Evolutionary conservation across 805 yeast species (phyloP), one percentile per base, ranked within the genome.

Genomic region (Peterozyma xylosa): DNA sequence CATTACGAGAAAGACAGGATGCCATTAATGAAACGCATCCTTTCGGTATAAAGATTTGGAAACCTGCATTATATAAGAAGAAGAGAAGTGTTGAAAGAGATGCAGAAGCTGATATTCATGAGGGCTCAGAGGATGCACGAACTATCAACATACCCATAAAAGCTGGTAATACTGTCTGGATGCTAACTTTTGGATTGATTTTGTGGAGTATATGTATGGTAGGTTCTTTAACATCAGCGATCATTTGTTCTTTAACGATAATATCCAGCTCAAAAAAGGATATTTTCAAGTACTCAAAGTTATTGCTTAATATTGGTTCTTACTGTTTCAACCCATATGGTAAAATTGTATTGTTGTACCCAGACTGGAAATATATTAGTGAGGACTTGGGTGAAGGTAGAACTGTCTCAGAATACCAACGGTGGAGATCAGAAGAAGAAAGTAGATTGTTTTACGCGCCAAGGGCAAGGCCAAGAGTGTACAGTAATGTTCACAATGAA

Each of bases 11-110:
- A 53, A 80, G 97, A 51, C 99, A 93, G 62, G 90, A 86, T 53
- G 99, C 99, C 13, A 93, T 93, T 58, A 93, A 93, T 58, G 81
- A 86, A 42, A 89, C 97, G 4, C 99, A 93, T 68, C 99, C 99
- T 0, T 93, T 93, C 56, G 99, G 99, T 73, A 91, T 93, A 38
- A 83, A 96, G 61, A 87, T 93, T 54, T 93, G 99, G 99, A 93
- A 93, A 58, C 99, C 99, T 1, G 96, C 98, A 2, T 68, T 93
- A 45, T 93, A 93, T 65, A 93, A 93, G 60, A 93, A 93, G 62
- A 75, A 76, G 47, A 80, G 99, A 55, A 86, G 96, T 3, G 97
- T 93, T 30, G 93, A 93, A 52, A 73, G 80, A 35, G 82, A 87
- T 46, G 97, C 98, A 2, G 95, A 87, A 47, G 85, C 85, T 49